Percentiles rank a stretch among this genome's conserved stretches.
Conservation (phyloP, 345 rosid genomes). For the Triadica sebifera region DNA sequence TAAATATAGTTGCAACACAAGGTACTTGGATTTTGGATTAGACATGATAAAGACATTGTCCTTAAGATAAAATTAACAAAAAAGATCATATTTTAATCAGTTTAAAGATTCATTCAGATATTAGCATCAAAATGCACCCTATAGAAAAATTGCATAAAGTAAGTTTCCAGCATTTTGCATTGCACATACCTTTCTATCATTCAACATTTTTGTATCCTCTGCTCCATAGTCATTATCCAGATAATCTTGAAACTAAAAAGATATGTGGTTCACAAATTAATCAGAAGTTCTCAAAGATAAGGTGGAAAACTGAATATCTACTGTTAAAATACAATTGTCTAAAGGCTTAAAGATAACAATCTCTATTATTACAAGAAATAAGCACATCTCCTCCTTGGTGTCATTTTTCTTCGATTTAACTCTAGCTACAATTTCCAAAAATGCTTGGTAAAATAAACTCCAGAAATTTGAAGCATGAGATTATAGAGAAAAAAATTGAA, state of each 20-base stretch:
- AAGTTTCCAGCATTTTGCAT: background rate
- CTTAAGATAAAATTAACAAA: conserved; percentile 37
- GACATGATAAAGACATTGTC: conserved; percentile 97
- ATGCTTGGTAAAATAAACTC: conserved; percentile 70
- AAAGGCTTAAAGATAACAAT: background rate
- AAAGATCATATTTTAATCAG: conserved; percentile 1
- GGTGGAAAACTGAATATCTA: background rate
- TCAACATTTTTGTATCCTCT: conserved; percentile 85
- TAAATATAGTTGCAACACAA: conserved; percentile 84
- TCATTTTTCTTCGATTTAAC: conserved; percentile 82
- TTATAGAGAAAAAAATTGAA: no score
- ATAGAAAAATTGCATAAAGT: background rate
- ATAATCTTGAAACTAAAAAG: conserved; percentile 72
- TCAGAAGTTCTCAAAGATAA: conserved; percentile 27
- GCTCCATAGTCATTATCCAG: conserved; percentile 81
- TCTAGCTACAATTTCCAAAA: conserved; percentile 87
- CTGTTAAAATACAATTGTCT: background rate
- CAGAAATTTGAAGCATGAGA: no score
- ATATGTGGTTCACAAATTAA: conserved; percentile 42
- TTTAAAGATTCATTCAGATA: background rate
- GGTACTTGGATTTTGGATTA: conserved; percentile 93
- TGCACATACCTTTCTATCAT: conserved; percentile 69
- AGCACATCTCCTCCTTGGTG: conserved; percentile 70
- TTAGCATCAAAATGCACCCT: background rate
- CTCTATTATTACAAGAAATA: conserved; percentile 1